Conservation (phyloP, 805 yeast genomes). For the Candida fluviatilis region DNA sequence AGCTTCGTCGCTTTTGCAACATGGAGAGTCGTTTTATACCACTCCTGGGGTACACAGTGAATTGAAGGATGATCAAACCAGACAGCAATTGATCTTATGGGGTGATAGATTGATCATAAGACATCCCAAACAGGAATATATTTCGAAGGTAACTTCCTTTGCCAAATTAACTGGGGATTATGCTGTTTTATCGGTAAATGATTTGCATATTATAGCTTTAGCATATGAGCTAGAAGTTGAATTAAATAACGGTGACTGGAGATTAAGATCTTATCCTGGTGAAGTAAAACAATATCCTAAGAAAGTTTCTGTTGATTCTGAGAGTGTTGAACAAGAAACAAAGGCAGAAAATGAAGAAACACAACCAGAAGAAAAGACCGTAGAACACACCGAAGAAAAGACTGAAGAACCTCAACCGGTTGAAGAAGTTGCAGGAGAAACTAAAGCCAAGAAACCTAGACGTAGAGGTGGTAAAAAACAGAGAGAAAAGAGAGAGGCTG, state of each 20-base stretch:
- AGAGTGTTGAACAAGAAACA: too few relatives aligned
- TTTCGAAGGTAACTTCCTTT: conserved; percentile 67
- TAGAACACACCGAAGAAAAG: conserved; percentile 8
- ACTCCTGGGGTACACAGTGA: conserved; percentile 91
- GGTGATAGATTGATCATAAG: conserved; percentile 62
- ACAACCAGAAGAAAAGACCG: conserved; percentile 4
- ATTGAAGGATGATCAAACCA: conserved; percentile 79
- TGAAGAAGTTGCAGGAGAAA: conserved; percentile 6
- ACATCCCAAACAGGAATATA: conserved; percentile 68
- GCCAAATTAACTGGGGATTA: conserved; percentile 90
- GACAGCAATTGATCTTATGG: conserved; percentile 79
- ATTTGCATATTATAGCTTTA: conserved; percentile 87
- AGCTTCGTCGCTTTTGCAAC: conserved; percentile 64
- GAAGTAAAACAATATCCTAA: conserved; percentile 33
- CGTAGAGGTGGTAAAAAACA: conserved; percentile 67
- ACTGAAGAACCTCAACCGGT: conserved; percentile 7
- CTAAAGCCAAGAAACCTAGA: conserved; percentile 22
- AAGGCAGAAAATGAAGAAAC: conserved; percentile 9
- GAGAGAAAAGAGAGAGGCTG: conserved; percentile 51
- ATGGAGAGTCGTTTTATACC: conserved; percentile 72
- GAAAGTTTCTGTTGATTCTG: conserved; percentile 13
- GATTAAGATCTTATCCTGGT: conserved; percentile 72
- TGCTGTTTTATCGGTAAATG: conserved; percentile 82
- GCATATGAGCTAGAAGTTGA: conserved; percentile 84
- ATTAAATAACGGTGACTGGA: conserved; percentile 61